Conservation (phyloP, 768 basidiomycete species). For the Lyophyllum atratum region DNA sequence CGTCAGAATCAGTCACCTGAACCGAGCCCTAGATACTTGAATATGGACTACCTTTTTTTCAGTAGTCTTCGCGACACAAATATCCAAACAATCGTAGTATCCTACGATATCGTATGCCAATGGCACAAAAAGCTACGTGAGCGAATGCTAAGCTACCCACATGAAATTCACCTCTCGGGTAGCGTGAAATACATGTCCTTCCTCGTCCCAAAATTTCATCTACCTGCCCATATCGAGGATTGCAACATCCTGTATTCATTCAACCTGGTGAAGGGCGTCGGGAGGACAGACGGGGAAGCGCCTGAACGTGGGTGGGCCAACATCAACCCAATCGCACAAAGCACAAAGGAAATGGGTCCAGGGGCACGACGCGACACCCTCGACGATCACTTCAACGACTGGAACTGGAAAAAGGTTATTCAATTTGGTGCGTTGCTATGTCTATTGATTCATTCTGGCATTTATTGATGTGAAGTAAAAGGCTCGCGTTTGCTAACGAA, state of each 20-base stretch:
- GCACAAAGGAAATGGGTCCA: constrained; percentile 27
- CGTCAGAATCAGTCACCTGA: too few species aligned
- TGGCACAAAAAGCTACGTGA: constrained; percentile 20
- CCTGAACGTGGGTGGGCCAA: constrained; percentile 24
- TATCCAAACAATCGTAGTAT: constrained; percentile 9
- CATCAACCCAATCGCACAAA: constrained; percentile 16
- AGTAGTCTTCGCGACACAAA: constrained; percentile 12
- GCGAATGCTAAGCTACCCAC: constrained; percentile 9
- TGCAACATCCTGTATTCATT: too few species aligned
- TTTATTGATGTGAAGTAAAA: not conserved
- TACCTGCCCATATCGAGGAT: constrained; percentile 23
- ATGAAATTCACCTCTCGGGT: not conserved
- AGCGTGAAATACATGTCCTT: constrained; percentile 1
- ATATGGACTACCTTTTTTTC: constrained; percentile 24
- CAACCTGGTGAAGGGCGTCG: too few species aligned
- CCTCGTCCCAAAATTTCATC: constrained; percentile 32
- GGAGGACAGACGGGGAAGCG: constrained; percentile 12
- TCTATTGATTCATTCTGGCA: too few species aligned
- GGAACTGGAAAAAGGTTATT: too few species aligned
- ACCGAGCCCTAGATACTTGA: constrained; percentile 4
- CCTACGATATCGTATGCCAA: constrained; percentile 32
- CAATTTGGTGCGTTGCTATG: too few species aligned
- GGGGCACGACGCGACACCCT: constrained; percentile 7
- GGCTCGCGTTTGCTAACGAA: not conserved
- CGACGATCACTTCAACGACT: too few species aligned